Percentiles rank a stretch among this genome's conserved stretches.
phyloP scores from a whole-genome alignment of 441 rosid species.

The Bocquillonia castaneifolia region DNA sequence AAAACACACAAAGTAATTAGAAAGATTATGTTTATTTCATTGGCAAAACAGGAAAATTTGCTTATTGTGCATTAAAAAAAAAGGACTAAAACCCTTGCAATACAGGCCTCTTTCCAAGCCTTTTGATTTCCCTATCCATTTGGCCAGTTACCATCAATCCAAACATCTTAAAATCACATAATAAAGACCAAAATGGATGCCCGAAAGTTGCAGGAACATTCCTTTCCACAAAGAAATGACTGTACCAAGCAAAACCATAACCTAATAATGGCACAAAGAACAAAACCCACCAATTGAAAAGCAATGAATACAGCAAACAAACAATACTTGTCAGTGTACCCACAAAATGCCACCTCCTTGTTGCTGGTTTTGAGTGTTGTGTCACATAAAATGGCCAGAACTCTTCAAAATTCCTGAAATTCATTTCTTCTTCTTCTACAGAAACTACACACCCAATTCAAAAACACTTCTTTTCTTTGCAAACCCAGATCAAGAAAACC shows the following conservation, averaged over 20 bases:
- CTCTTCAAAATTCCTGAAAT: slow-evolving; percentile 89
- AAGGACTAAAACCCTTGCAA: slow-evolving; percentile 42
- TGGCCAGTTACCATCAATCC: slow-evolving; percentile 84
- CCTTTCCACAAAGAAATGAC: slow-evolving; percentile 93
- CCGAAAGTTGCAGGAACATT: slow-evolving; percentile 78
- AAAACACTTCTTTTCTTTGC: neutral
- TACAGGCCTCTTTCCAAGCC: slow-evolving; percentile 91
- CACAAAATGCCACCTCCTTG: slow-evolving; percentile 84
- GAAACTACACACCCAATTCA: slow-evolving; percentile 7
- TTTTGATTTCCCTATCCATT: slow-evolving; percentile 92
- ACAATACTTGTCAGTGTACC: slow-evolving; percentile 57
- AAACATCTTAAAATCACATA: slow-evolving; percentile 91
- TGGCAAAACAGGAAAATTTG: slow-evolving; percentile 1
- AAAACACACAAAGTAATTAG: too few relatives aligned
- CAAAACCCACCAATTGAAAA: slow-evolving; percentile 58
- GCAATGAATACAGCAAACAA: slow-evolving; percentile 46
- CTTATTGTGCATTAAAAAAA: neutral
- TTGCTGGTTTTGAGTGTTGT: slow-evolving; percentile 84
- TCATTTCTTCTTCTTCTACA: slow-evolving; percentile 39
- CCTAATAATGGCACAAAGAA: slow-evolving; percentile 67
- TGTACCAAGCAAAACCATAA: slow-evolving; percentile 86
- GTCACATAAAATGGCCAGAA: slow-evolving; percentile 86
- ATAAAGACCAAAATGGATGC: slow-evolving; percentile 86
- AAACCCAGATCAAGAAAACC: neutral
- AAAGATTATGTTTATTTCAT: slow-evolving; percentile 8